Evolutionary conservation across 805 yeast species (phyloP).

Genomic region (Brettanomyces custersianus): DNA sequence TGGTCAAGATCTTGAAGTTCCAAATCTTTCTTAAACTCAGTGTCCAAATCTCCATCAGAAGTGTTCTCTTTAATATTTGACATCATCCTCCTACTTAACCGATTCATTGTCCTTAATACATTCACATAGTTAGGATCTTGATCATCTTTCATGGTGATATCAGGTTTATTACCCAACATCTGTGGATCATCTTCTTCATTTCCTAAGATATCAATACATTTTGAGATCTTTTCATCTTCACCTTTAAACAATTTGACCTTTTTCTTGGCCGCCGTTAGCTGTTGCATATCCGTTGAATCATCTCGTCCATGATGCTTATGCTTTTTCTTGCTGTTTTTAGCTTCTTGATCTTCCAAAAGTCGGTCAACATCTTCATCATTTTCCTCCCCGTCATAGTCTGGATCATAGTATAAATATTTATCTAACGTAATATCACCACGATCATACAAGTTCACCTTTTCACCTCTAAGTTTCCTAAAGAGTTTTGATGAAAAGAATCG

Average conservation of each 20-base stretch:
- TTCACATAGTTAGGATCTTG: slow-evolving; percentile 62
- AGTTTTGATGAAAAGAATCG: slow-evolving; percentile 86
- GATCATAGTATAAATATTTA: slow-evolving; percentile 66
- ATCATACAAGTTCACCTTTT: slow-evolving; percentile 62
- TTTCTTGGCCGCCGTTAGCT: slow-evolving; percentile 17
- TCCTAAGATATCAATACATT: slow-evolving; percentile 70
- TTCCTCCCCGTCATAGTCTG: slow-evolving; percentile 39
- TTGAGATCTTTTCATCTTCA: slow-evolving; percentile 43
- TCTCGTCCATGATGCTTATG: slow-evolving; percentile 3
- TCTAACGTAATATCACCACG: slow-evolving; percentile 82
- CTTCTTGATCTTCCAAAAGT: slow-evolving; percentile 19
- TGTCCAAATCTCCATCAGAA: slow-evolving; percentile 24
- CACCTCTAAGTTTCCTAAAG: slow-evolving; percentile 84
- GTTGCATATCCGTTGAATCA: slow-evolving; percentile 10
- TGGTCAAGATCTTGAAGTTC: slow-evolving; percentile 44
- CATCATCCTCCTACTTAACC: slow-evolving; percentile 76
- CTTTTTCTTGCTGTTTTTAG: slow-evolving; percentile 28
- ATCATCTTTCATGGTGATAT: slow-evolving; percentile 72
- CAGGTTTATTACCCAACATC: slow-evolving; percentile 72
- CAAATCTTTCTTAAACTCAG: slow-evolving; percentile 35
- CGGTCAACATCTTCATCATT: slow-evolving; percentile 26
- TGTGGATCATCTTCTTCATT: slow-evolving; percentile 77
- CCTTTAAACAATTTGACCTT: slow-evolving; percentile 27
- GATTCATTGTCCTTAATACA: slow-evolving; percentile 80
- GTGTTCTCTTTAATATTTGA: slow-evolving; percentile 37